phyloP scores from a whole-genome alignment of 2,329 filamentous ascomycete species.

The Nigrograna mackinnonii region DNA sequence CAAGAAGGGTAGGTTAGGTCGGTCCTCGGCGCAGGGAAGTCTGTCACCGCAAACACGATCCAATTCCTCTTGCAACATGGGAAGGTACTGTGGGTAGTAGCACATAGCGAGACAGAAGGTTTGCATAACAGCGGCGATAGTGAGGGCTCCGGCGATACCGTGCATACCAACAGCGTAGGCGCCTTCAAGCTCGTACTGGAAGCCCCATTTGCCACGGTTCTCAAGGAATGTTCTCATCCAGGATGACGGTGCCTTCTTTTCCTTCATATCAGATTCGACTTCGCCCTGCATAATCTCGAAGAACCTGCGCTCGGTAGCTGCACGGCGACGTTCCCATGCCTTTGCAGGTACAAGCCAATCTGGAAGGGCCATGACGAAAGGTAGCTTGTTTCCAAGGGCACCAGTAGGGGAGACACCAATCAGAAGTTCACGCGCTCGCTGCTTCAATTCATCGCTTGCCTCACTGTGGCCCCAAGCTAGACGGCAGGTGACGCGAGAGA shows the following conservation, averaged over 20 bases:
- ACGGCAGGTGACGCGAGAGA: slow-evolving; percentile 50
- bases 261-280: slow-evolving; percentile 38
- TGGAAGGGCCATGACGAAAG: slow-evolving; percentile 49
- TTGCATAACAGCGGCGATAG: slow-evolving; percentile 52
- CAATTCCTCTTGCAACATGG: slow-evolving; percentile 44
- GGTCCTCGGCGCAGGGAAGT: slow-evolving; percentile 39
- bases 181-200: slow-evolving; percentile 48
- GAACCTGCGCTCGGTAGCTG: slow-evolving; percentile 47
- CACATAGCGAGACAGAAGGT: slow-evolving; percentile 52
- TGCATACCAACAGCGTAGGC: slow-evolving; percentile 53
- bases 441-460: slow-evolving; percentile 51
- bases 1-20: slow-evolving; percentile 43
- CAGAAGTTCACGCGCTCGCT: slow-evolving; percentile 50
- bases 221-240: slow-evolving; percentile 51
- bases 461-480: slow-evolving; percentile 51
- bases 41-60: slow-evolving; percentile 45
- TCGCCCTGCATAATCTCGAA: slow-evolving; percentile 50
- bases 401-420: slow-evolving; percentile 51
- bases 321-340: slow-evolving; percentile 48
- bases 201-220: slow-evolving; percentile 42
- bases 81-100: slow-evolving; percentile 48
- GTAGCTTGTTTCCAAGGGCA: slow-evolving; percentile 50
- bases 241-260: slow-evolving; percentile 38
- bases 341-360: slow-evolving; percentile 47
- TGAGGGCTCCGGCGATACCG: slow-evolving; percentile 50